A percentile compares a stretch with the other conserved stretches of the same genome.
These are phyloP conservation scores for Cucurbita argyrosperma DNA, from an alignment of 306 rosid species.

Conservation along the genomic window DNA sequence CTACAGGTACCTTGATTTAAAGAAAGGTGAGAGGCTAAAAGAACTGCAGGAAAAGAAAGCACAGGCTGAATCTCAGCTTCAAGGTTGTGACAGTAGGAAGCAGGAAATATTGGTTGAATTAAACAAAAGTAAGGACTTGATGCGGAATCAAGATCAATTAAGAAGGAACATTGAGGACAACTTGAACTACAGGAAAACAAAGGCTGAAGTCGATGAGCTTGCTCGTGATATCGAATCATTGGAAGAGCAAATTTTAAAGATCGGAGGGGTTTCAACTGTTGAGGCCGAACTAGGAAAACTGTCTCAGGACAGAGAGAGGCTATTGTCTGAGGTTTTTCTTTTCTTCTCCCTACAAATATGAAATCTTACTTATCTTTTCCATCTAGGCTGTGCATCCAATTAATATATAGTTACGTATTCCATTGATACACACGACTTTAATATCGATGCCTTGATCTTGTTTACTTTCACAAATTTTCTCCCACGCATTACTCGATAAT, in stretches of 20 bases:
- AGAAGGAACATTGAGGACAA: slow-evolving; percentile 68
- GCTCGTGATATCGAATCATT: slow-evolving; percentile 47
- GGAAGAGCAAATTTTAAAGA: slow-evolving; percentile 53
- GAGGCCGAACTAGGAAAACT: slow-evolving; percentile 55
- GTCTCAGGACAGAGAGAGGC: slow-evolving; percentile 65
- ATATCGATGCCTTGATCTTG: background rate
- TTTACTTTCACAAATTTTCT: background rate
- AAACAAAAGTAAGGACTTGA: slow-evolving; percentile 38
- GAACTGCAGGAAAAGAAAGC: slow-evolving; percentile 56
- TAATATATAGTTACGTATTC: background rate
- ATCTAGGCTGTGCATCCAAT: background rate
- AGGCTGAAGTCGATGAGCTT: slow-evolving; percentile 63
- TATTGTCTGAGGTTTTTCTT: slow-evolving; percentile 60
- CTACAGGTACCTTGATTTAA: slow-evolving; percentile 45
- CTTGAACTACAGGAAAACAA: slow-evolving; percentile 69
- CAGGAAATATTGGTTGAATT: slow-evolving; percentile 48
- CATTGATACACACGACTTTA: background rate
- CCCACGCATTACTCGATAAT: background rate
- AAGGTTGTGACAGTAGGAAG: slow-evolving; percentile 42
- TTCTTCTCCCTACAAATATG: slow-evolving; percentile 11
- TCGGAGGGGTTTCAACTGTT: slow-evolving; percentile 38
- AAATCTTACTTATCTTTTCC: background rate
- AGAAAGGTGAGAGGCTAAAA: slow-evolving; percentile 57
- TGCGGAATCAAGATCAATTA: slow-evolving; percentile 37
- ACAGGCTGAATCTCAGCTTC: slow-evolving; percentile 44